Conservation (phyloP, 495 filamentous ascomycete species). For the Chaetomium cochliodes region DNA sequence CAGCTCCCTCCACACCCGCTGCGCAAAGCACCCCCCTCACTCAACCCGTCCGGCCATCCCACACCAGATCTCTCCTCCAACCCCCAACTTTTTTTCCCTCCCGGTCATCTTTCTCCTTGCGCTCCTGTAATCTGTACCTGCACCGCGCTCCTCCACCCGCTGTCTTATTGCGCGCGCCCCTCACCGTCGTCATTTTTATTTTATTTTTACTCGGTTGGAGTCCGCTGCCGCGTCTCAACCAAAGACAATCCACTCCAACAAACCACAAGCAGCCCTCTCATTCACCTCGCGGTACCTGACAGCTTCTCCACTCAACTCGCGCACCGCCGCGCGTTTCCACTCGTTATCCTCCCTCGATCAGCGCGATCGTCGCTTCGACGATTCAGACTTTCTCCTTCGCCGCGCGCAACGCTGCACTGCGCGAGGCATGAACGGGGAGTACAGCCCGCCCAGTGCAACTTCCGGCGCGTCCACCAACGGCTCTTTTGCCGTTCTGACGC, state of each 20-base stretch:
- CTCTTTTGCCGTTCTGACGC: slow-evolving; percentile 37
- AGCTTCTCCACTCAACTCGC: slow-evolving; percentile 25
- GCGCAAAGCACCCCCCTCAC: slow-evolving; percentile 27
- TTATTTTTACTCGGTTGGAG: slow-evolving; percentile 18
- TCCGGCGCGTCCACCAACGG: slow-evolving; percentile 36
- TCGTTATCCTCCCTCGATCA: slow-evolving; percentile 40
- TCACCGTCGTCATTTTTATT: slow-evolving; percentile 44
- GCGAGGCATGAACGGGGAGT: slow-evolving; percentile 47
- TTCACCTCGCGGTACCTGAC: slow-evolving; percentile 22
- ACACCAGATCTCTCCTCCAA: slow-evolving; percentile 35
- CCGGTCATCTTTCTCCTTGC: slow-evolving; percentile 29
- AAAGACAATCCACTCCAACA: slow-evolving; percentile 13
- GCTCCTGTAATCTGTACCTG: slow-evolving; percentile 32
- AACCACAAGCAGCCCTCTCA: slow-evolving; percentile 8
- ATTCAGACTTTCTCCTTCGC: slow-evolving; percentile 22
- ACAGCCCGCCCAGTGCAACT: slow-evolving; percentile 36
- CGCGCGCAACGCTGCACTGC: slow-evolving; percentile 38
- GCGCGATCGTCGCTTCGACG: slow-evolving; percentile 42
- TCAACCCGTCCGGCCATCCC: slow-evolving; percentile 19
- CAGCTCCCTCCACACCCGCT: slow-evolving; percentile 18
- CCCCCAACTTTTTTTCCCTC: slow-evolving; percentile 36
- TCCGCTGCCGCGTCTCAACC: slow-evolving; percentile 27
- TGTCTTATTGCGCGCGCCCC: slow-evolving; percentile 33
- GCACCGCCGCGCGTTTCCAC: slow-evolving; percentile 24
- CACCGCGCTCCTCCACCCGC: slow-evolving; percentile 32